A percentile compares a stretch with the other conserved stretches of the same genome.
Conservation (phyloP, 2,329 filamentous ascomycete species). For the Zopfia rhizophila region DNA sequence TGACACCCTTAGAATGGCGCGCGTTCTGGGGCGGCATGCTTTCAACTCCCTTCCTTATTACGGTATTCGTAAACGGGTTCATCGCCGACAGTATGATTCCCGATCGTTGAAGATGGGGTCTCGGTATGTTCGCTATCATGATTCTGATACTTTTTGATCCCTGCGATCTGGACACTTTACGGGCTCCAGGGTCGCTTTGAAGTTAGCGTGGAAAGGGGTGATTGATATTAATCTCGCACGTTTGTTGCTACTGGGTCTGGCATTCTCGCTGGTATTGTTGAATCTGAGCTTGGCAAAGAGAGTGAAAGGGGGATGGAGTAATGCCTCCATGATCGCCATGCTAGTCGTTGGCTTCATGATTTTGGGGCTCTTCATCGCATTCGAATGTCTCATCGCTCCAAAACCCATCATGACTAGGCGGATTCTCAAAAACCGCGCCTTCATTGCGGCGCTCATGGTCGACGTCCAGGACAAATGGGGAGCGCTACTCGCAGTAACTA, state of each 20-base stretch:
- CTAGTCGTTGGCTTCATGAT: conserved; percentile 24
- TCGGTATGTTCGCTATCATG: conserved; percentile 41
- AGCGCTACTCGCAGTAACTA: conserved; percentile 26
- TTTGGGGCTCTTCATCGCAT: conserved; percentile 18
- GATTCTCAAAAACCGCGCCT: conserved; percentile 30
- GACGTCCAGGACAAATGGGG: conserved; percentile 25
- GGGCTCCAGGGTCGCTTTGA: conserved; percentile 26
- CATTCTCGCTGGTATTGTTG: conserved; percentile 31
- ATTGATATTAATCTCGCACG: conserved; percentile 33
- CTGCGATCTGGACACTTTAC: conserved; percentile 39
- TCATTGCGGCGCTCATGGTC: conserved; percentile 25
- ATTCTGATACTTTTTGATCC: conserved; percentile 30
- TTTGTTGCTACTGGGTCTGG: conserved; percentile 27
- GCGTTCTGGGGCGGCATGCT: conserved; percentile 36
- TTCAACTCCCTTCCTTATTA: conserved; percentile 50
- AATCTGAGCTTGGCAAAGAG: conserved; percentile 26
- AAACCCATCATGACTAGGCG: conserved; percentile 31
- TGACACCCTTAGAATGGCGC: conserved; percentile 42
- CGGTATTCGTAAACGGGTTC: conserved; percentile 55
- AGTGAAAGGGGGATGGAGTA: conserved; percentile 28
- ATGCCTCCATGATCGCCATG: conserved; percentile 30
- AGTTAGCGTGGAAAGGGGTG: conserved; percentile 30
- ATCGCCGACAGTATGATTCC: conserved; percentile 52
- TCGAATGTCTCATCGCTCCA: conserved; percentile 23
- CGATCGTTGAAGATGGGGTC: conserved; percentile 44